A percentile compares a stretch with the other conserved stretches of the same genome.
phyloP scores from a whole-genome alignment of 495 filamentous ascomycete species.

The Penicillium fimorum region DNA sequence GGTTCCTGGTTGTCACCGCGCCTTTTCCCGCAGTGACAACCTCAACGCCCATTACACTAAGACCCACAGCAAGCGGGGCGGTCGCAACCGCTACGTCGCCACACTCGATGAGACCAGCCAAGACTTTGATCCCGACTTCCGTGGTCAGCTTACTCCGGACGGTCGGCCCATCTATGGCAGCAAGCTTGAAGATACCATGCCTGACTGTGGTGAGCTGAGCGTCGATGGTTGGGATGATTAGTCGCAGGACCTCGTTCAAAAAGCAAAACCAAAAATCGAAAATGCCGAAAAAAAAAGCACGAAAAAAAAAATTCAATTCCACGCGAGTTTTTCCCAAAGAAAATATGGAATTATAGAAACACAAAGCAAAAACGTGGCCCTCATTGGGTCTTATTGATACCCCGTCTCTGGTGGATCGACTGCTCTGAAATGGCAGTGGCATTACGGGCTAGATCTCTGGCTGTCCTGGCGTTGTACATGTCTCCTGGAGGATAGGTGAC shows the following conservation, averaged over 20 bases:
- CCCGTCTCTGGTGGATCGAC: slow-evolving; percentile 24
- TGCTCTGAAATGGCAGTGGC: slow-evolving; percentile 18
- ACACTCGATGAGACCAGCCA: slow-evolving; percentile 47
- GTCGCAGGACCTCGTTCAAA: background rate
- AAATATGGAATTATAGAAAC: slow-evolving; percentile 12
- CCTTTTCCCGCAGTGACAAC: slow-evolving; percentile 49
- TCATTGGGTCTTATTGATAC: slow-evolving; percentile 25
- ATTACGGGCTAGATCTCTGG: slow-evolving; percentile 28
- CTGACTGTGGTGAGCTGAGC: slow-evolving; percentile 36
- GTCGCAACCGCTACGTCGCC: slow-evolving; percentile 48
- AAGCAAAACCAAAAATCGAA: slow-evolving; percentile 18
- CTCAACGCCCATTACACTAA: slow-evolving; percentile 51
- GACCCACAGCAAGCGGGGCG: slow-evolving; percentile 50
- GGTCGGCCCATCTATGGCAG: slow-evolving; percentile 44
- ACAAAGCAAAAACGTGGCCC: slow-evolving; percentile 5
- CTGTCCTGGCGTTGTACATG: slow-evolving; percentile 40
- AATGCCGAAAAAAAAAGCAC: slow-evolving; percentile 14
- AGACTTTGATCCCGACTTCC: slow-evolving; percentile 47
- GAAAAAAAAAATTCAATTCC: slow-evolving; percentile 4
- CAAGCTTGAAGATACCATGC: slow-evolving; percentile 40
- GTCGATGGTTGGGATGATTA: slow-evolving; percentile 40
- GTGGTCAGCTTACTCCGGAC: slow-evolving; percentile 44
- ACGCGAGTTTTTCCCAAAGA: slow-evolving; percentile 2
- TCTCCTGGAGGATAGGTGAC: slow-evolving; percentile 21
- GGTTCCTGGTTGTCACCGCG: slow-evolving; percentile 46